phyloP scores from a whole-genome alignment of 2,329 filamentous ascomycete genomes.

The Pseudocercospora crystallina region DNA sequence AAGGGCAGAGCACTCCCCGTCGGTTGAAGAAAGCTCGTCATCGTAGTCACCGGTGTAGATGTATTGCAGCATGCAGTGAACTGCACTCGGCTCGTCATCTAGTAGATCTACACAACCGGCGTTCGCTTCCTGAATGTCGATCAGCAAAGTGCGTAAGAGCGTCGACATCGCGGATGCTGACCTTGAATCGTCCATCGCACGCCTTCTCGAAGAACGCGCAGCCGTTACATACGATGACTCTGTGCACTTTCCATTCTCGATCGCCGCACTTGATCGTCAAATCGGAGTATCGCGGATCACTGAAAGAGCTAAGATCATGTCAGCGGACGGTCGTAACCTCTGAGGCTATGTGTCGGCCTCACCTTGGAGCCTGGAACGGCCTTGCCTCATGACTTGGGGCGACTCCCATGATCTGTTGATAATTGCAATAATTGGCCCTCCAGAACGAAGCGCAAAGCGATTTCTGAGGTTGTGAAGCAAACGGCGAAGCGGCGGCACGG shows the following conservation, averaged over 20 bases:
- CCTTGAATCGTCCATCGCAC: slow-evolving; percentile 23
- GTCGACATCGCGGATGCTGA: neutral
- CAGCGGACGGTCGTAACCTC: too few species aligned
- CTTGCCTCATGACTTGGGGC: too few species aligned
- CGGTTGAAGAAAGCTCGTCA: neutral
- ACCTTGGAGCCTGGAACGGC: too few species aligned
- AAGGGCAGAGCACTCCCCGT: neutral
- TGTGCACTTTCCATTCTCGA: slow-evolving; percentile 25
- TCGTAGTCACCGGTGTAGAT: slow-evolving; percentile 11
- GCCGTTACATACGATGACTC: slow-evolving; percentile 24
- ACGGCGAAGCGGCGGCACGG: too few species aligned
- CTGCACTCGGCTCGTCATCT: neutral
- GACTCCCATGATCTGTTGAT: too few species aligned
- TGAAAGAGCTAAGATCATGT: too few species aligned
- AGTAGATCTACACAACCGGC: neutral
- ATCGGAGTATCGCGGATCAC: slow-evolving; percentile 34
- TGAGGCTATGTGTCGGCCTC: too few species aligned
- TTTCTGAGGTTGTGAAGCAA: too few species aligned
- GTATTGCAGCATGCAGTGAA: slow-evolving; percentile 20
- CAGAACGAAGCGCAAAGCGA: too few species aligned
- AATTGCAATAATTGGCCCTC: too few species aligned
- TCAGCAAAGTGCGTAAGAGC: too few species aligned
- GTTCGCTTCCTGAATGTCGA: neutral
- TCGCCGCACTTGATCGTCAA: slow-evolving; percentile 25
- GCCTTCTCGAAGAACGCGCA: slow-evolving; percentile 28